Conservation (phyloP, 148 eudicot species). For the Limonium bicolor region DNA sequence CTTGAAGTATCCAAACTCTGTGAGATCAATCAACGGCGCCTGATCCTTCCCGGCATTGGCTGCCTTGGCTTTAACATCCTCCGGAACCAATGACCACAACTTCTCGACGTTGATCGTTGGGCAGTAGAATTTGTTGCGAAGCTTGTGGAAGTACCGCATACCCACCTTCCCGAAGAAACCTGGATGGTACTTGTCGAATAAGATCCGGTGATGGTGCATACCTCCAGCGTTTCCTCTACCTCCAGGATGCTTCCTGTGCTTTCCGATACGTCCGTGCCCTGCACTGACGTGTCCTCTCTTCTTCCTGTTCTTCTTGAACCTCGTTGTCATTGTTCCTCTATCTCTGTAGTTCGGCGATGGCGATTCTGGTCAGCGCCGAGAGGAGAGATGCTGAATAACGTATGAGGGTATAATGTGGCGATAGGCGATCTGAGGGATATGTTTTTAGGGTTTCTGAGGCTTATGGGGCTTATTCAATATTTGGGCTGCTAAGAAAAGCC, state of each 20-base stretch:
- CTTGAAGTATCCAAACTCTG: background rate
- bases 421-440: too few species aligned
- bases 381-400: too few species aligned
- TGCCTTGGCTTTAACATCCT: background rate
- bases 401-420: too few species aligned
- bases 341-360: background rate
- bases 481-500: too few species aligned
- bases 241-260: conserved; percentile 4
- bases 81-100: conserved; percentile 1
- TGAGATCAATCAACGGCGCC: background rate
- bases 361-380: too few species aligned
- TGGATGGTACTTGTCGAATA: conserved; percentile 6
- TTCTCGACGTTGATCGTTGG: conserved; percentile 1
- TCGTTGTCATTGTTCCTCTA: background rate
- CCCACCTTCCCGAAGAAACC: conserved; percentile 3
- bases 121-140: conserved; percentile 1
- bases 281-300: conserved; percentile 5
- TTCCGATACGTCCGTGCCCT: conserved; percentile 2
- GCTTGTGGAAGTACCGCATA: conserved; percentile 4
- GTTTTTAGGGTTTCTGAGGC: too few species aligned
- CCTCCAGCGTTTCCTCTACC: conserved; percentile 4
- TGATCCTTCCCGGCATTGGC: background rate
- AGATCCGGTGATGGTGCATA: conserved; percentile 5
- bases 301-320: conserved; percentile 4
- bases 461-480: too few species aligned